phyloP scores from a whole-genome alignment of 2,329 filamentous ascomycete species.

The Colletotrichum simmondsii region DNA sequence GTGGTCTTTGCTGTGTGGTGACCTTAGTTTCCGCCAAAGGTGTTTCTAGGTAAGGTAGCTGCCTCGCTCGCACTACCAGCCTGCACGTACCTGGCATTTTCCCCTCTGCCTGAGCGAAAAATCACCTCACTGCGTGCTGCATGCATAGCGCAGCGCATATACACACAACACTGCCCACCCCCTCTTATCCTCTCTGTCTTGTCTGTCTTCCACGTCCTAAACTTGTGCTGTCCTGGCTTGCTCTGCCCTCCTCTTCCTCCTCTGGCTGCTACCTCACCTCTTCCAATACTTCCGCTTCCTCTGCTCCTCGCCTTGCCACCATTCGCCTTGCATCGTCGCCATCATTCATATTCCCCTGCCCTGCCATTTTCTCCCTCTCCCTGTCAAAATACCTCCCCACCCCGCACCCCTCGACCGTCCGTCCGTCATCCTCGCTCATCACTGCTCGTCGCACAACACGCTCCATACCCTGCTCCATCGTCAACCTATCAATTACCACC shows the following conservation, averaged over 20 bases:
- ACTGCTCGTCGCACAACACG: constrained; percentile 32
- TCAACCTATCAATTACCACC: constrained; percentile 22
- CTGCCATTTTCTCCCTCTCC: constrained; percentile 33
- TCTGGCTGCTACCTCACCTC: constrained; percentile 9
- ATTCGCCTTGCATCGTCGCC: constrained; percentile 34
- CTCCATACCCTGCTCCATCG: constrained; percentile 17
- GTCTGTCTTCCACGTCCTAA: constrained; percentile 31
- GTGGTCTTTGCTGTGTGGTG: constrained; percentile 18
- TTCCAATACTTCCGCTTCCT: constrained; percentile 19
- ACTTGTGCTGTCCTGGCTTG: constrained; percentile 22
- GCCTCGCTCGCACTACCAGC: constrained; percentile 34
- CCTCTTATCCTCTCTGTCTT: constrained; percentile 30
- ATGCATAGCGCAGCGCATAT: constrained; percentile 34
- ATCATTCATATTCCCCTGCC: constrained; percentile 35
- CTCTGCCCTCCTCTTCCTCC: background rate
- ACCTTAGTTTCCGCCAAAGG: background rate
- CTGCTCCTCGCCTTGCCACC: constrained; percentile 31
- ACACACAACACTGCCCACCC: constrained; percentile 30
- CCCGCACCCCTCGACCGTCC: constrained; percentile 33
- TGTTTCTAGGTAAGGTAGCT: constrained; percentile 11
- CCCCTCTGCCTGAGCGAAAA: constrained; percentile 29
- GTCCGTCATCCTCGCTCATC: constrained; percentile 34
- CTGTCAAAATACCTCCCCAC: constrained; percentile 33
- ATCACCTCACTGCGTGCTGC: constrained; percentile 34
- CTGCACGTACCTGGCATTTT: constrained; percentile 42